Base-by-base conservation (phyloP, 208 protist species). In the Crithidia mellificae region DNA sequence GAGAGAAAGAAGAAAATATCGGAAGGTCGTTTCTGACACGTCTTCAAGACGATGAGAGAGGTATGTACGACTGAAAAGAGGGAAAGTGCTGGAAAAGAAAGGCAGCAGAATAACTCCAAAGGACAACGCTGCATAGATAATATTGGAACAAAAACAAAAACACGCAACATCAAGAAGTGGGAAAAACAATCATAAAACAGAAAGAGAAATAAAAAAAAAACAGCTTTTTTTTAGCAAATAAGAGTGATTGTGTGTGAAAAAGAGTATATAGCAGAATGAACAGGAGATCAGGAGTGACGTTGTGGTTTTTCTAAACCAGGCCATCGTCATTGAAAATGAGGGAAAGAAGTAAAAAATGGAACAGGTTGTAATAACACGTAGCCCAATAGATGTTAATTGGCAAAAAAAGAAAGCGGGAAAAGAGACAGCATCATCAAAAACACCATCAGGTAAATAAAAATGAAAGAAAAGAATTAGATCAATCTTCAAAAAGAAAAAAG, bases 401-500 rank as follows among this genome's bases (percentile, higher is more conserved):
- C 6, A 24, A 32, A 27, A 20, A 68, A 49, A n/a, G 38, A 74
- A 55, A 69, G 55, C 39, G 2, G 15, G 3, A 46, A 59, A 46
- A 58, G 32, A 34, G 15, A 30, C 11, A 6, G 44, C 32, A 58
- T 6, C 29, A 49, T 2, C 22, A 61, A 38, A 68, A 12, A 34
- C 15, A 43, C 1, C 29, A 49, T 47, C 19, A 9, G 7, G 36
- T 12, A n/a, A n/a, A n/a, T n/a, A n/a, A n/a, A n/a, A n/a, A n/a
- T n/a, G n/a, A n/a, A n/a, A n/a, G n/a, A n/a, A n/a, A n/a, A n/a
- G n/a, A n/a, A n/a, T n/a, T n/a, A n/a, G n/a, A n/a, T n/a, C n/a
- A n/a, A n/a, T n/a, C n/a, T n/a, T n/a, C 57, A 34, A 68, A 66
- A 67, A 65, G 39, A 68, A 64, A 73, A 46, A 44, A 49, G 25